Percentiles rank a stretch among this genome's conserved stretches.
These are phyloP conservation scores for Hypericum perforatum DNA, from an alignment of 345 rosid species.

Conservation along the genomic window DNA sequence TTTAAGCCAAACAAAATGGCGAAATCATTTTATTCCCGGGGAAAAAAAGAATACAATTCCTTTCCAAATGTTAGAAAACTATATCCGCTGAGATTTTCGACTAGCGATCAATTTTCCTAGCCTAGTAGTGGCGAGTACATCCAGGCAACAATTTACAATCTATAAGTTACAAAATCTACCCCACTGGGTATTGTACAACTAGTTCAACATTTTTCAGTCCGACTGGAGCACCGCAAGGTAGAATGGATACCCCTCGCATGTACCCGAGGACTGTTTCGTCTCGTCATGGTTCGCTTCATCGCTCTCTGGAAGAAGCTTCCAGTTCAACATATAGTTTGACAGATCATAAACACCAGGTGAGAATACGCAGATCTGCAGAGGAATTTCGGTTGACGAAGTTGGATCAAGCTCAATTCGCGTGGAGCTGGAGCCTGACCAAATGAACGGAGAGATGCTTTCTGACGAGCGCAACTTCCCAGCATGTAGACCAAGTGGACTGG, in stretches of 20 bases:
- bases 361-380: slow-evolving; percentile 62
- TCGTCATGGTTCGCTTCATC: slow-evolving; percentile 21
- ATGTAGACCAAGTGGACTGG: slow-evolving; percentile 29
- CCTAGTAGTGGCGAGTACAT: no score
- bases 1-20: no score
- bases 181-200: no score
- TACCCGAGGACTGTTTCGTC: slow-evolving; percentile 37
- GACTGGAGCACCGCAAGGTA: slow-evolving; percentile 59
- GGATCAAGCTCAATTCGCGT: slow-evolving; percentile 51
- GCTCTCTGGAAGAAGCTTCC: slow-evolving; percentile 34
- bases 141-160: no score
- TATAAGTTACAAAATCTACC: no score
- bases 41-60: no score
- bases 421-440: slow-evolving; percentile 77
- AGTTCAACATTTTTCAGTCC: background rate
- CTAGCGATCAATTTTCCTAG: no score
- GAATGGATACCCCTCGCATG: slow-evolving; percentile 62
- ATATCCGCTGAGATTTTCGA: no score
- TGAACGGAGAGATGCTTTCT: slow-evolving; percentile 51
- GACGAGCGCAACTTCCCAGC: slow-evolving; percentile 24
- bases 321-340: slow-evolving; percentile 59
- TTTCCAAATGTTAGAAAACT: no score
- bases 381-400: slow-evolving; percentile 40
- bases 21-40: no score
- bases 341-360: slow-evolving; percentile 71